Evolutionary conservation across 306 rosid species (phyloP).

Genomic region (Potentilla sterilis): DNA sequence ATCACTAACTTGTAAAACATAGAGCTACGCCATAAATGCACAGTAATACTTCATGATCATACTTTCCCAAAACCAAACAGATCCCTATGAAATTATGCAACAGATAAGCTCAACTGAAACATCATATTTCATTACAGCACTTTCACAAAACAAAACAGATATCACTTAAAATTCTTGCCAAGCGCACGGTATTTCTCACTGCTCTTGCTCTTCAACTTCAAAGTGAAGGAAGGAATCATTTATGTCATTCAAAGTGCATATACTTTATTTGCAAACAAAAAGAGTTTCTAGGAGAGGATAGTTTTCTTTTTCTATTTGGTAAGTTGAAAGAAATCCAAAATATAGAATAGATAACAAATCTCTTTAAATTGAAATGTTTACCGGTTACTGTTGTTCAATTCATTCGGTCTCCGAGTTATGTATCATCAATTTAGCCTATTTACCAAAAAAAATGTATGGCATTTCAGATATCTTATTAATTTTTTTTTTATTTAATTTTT

Average conservation of each 20-base stretch:
- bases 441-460: neutral
- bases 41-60: neutral
- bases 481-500: too few species aligned
- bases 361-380: neutral
- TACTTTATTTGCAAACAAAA: neutral
- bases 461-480: neutral
- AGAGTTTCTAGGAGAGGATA: neutral
- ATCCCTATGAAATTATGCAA: neutral
- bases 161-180: neutral
- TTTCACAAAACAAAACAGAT: neutral
- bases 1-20: too few species aligned
- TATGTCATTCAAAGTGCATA: neutral
- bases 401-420: neutral
- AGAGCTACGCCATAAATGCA: neutral
- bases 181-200: neutral
- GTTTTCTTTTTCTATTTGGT: neutral
- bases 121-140: neutral
- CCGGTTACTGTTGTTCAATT: neutral
- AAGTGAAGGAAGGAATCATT: neutral
- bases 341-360: neutral
- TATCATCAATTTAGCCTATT: neutral
- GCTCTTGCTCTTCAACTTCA: neutral
- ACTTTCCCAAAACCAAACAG: neutral
- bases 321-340: neutral
- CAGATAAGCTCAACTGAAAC: neutral